phyloP scores from a whole-genome alignment of 2,329 filamentous ascomycete species.

The Dendrostoma leiphaemia region DNA sequence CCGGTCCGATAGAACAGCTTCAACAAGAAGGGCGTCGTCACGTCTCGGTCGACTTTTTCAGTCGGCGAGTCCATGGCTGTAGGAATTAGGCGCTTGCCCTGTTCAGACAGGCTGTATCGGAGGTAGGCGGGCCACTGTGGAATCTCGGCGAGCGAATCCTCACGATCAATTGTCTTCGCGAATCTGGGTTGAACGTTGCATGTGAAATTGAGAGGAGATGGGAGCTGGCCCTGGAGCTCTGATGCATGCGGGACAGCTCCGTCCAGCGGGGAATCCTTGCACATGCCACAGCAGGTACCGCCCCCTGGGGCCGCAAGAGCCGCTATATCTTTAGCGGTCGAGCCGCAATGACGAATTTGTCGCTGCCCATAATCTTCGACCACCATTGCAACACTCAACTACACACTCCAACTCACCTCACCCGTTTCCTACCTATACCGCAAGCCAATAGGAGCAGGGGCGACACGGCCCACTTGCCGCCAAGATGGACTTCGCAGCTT shows the following conservation, averaged over 20 bases:
- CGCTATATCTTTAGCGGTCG: slow-evolving; percentile 10
- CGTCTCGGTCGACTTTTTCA: slow-evolving; percentile 59
- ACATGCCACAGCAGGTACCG: not conserved
- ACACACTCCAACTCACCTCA: not conserved
- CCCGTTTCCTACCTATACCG: too few relatives aligned
- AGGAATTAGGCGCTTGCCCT: not conserved
- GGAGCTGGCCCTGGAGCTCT: not conserved
- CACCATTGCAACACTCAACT: not conserved
- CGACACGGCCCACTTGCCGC: too few relatives aligned
- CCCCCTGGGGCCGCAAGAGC: slow-evolving; percentile 7
- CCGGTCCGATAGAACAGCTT: slow-evolving; percentile 80
- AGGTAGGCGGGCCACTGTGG: too few relatives aligned
- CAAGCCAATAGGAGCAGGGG: too few relatives aligned
- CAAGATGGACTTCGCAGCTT: slow-evolving; percentile 88
- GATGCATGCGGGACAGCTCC: slow-evolving; percentile 3
- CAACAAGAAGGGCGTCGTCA: slow-evolving; percentile 77
- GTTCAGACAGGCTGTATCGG: not conserved
- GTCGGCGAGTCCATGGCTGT: slow-evolving; percentile 13
- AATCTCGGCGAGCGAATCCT: too few relatives aligned
- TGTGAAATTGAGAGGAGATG: not conserved
- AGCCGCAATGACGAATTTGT: not conserved
- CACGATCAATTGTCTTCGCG: too few relatives aligned
- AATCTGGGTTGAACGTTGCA: too few relatives aligned
- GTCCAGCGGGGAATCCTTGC: slow-evolving; percentile 13
- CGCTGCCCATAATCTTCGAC: not conserved